These are phyloP conservation scores for Spathaspora arborariae DNA, from an alignment of 805 yeast genomes.

Conservation along the genomic window DNA sequence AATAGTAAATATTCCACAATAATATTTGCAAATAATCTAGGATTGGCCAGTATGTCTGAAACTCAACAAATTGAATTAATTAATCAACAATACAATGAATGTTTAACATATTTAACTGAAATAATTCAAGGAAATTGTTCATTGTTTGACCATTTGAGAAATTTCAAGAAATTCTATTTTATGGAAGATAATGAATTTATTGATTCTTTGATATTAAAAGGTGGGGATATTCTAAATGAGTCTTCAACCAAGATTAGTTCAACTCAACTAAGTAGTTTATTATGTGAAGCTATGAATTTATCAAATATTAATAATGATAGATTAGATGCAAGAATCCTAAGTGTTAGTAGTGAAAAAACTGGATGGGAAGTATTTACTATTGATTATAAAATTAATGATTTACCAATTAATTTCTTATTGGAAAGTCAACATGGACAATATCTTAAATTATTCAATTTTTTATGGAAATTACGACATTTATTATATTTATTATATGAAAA, in stretches of 20 bases:
- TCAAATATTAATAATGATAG: conserved; percentile 45
- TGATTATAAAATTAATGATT: conserved; percentile 60
- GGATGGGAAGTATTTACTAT: conserved; percentile 95
- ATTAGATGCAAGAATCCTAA: conserved; percentile 75
- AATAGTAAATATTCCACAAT: conserved; percentile 28
- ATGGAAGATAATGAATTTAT: conserved; percentile 81
- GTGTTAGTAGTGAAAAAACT: conserved; percentile 57
- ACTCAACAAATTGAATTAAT: conserved; percentile 32
- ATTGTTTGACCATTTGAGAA: conserved; percentile 51
- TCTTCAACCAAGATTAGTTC: conserved; percentile 65
- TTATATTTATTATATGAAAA: conserved; percentile 44
- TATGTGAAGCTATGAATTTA: conserved; percentile 59
- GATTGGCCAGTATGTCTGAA: conserved; percentile 30
- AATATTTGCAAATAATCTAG: conserved; percentile 27
- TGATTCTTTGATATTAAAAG: conserved; percentile 56
- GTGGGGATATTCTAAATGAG: conserved; percentile 48
- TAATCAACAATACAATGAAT: conserved; percentile 46
- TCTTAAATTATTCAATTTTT: conserved; percentile 74
- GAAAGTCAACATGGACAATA: conserved; percentile 35
- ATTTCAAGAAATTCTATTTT: conserved; percentile 62
- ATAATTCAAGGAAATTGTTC: conserved; percentile 45
- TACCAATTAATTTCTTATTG: conserved; percentile 48
- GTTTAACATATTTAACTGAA: conserved; percentile 47
- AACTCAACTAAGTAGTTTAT: conserved; percentile 58
- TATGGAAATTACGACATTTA: conserved; percentile 74